Evolutionary conservation across 1,139 yeast species (phyloP), one percentile per base, ranked within the genome.

Genomic region (Scheffersomyces segobiensis): DNA sequence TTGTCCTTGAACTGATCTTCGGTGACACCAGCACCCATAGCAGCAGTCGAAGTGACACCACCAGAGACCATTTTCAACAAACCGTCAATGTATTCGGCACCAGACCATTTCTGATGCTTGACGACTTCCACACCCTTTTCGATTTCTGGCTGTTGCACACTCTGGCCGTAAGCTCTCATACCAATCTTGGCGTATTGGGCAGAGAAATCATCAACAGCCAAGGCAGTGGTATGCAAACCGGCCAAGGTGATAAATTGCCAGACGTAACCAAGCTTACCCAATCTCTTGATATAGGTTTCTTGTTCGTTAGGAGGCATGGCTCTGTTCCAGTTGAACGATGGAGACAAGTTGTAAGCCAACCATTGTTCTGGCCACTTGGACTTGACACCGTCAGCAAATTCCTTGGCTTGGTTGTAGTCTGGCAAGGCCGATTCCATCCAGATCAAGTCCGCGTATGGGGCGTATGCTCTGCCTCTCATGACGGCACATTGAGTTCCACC

Each of bases 361-460:
- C 97, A 93, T 78, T 93, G 95, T 67, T 91, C 83, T 68, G 98
- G 98, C 77, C 76, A 89, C 62, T 83, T 83, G 53, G 87, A 84
- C 76, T 88, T 88, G 68, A 93, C 96, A 71, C 98, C 98, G 51
- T 87, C 90, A 59, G 98, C 96, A 71, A 93, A 95, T 78, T 93
- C 97, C 78, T 89, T 86, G 65, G 98, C 98, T 81, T 95, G 98
- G 61, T 81, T 84, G 79, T 84, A 93, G 76, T 93, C 97, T 68
- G 99, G 98, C 67, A 91, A 86, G 76, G 96, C 95, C 63, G 97
- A 90, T 82, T 95, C 98, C 98, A 95, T 93, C 99, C 99, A 95
- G 69, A 93, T 89, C 81, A 95, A 84, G 78, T 95, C 99, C 59
- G 96, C 93, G 77, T 89, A 93, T 65, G 98, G 98, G 60, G 97